Evolutionary conservation across 2,329 filamentous ascomycete species (phyloP).

Genomic region (Raffaelea arxii): DNA sequence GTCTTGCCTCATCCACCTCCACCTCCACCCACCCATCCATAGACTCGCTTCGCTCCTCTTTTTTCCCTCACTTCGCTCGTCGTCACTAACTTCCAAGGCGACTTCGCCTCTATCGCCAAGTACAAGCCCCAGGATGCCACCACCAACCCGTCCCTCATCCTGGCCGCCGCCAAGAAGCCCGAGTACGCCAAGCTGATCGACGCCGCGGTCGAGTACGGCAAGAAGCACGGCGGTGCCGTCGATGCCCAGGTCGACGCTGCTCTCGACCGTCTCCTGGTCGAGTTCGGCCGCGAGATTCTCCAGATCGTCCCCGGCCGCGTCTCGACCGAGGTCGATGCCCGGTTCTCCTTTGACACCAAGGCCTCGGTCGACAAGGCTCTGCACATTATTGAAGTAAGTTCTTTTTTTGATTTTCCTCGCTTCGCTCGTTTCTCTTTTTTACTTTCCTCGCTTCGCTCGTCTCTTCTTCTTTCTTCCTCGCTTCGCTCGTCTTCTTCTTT

Average conservation of each 20-base stretch:
- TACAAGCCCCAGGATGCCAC: slow-evolving; percentile 99
- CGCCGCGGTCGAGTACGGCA: slow-evolving; percentile 73
- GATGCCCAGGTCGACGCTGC: slow-evolving; percentile 82
- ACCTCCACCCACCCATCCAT: too few species aligned
- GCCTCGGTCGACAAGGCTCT: slow-evolving; percentile 90
- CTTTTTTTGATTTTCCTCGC: too few species aligned
- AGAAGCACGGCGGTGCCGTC: slow-evolving; percentile 57
- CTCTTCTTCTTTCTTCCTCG: too few species aligned
- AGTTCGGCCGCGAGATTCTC: slow-evolving; percentile 97
- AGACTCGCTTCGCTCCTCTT: background rate
- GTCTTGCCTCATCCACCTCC: too few species aligned
- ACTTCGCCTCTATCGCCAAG: slow-evolving; percentile 97
- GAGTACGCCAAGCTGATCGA: slow-evolving; percentile 94
- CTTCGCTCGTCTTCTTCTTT: too few species aligned
- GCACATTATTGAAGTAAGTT: slow-evolving; percentile 81
- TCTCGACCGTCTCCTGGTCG: slow-evolving; percentile 87
- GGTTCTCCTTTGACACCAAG: slow-evolving; percentile 91
- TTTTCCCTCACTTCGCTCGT: slow-evolving; percentile 39
- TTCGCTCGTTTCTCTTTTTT: too few species aligned
- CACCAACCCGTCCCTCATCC: slow-evolving; percentile 98
- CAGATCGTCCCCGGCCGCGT: slow-evolving; percentile 97
- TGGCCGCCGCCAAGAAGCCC: slow-evolving; percentile 95
- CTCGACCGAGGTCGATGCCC: slow-evolving; percentile 95
- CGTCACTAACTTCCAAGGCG: too few species aligned
- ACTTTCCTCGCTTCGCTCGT: too few species aligned